phyloP scores from a whole-genome alignment of 75 land plant genomes.

The Cryptomeria japonica region DNA sequence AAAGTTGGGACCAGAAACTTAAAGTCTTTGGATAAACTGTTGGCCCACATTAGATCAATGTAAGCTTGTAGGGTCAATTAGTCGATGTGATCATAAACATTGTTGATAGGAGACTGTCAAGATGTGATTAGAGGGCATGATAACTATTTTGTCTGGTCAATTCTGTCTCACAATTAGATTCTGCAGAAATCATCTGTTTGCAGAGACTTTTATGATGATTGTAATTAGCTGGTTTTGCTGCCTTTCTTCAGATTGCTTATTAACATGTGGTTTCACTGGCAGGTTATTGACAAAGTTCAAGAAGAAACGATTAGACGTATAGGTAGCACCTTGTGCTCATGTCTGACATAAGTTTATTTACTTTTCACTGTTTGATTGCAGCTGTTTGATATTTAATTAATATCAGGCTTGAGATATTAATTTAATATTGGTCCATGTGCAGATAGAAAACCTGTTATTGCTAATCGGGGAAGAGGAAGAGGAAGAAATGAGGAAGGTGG shows the following conservation, averaged over 20 bases:
- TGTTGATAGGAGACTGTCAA: neutral
- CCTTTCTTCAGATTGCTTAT: neutral
- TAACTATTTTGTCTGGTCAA: neutral
- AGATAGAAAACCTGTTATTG: conserved; percentile 12
- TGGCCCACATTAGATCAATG: neutral
- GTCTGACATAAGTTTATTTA: neutral
- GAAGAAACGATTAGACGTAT: conserved; percentile 4
- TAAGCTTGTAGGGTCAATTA: neutral
- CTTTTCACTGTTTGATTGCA: neutral
- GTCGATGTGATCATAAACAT: neutral
- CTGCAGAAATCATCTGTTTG: neutral
- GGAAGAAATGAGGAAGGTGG: neutral
- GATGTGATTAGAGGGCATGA: neutral
- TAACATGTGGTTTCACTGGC: neutral
- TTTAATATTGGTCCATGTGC: neutral
- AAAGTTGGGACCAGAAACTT: neutral
- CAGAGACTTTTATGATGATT: neutral
- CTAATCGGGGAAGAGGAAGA: conserved; percentile 12
- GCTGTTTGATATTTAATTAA: neutral
- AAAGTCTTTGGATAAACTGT: neutral
- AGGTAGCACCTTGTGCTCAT: neutral
- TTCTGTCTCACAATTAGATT: neutral
- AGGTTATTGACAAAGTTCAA: conserved; percentile 18
- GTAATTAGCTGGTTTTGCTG: neutral
- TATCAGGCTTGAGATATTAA: neutral